Percentiles rank a stretch among this genome's conserved stretches.
These are phyloP conservation scores for Auricularia sp. DNA, from an alignment of 768 basidiomycete genomes.

Conservation along the genomic window DNA sequence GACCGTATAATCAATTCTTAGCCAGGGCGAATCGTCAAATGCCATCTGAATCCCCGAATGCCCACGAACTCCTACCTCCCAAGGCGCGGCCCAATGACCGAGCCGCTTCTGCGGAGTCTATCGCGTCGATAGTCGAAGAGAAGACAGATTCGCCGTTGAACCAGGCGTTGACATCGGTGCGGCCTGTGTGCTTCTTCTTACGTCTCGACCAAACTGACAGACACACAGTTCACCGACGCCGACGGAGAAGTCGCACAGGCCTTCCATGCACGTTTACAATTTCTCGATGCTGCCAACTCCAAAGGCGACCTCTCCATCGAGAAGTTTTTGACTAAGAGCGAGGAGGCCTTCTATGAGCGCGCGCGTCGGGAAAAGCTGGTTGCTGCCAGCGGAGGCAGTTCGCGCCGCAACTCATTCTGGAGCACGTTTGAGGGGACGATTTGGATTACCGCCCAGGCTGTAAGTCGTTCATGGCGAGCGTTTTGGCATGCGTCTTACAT, in stretches of 20 bases:
- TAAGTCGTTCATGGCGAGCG: not conserved
- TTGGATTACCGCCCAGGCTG: not conserved
- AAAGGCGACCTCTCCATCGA: slow-evolving; percentile 89
- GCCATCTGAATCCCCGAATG: slow-evolving; percentile 64
- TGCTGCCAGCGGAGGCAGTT: slow-evolving; percentile 68
- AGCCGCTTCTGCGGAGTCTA: slow-evolving; percentile 80
- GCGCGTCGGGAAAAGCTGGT: slow-evolving; percentile 82
- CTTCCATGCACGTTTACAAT: slow-evolving; percentile 78
- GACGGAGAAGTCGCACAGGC: slow-evolving; percentile 87
- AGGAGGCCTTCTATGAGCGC: slow-evolving; percentile 87
- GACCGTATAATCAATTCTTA: slow-evolving; percentile 63
- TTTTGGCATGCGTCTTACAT: not conserved
- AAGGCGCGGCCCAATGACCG: slow-evolving; percentile 64
- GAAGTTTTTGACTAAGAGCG: slow-evolving; percentile 80
- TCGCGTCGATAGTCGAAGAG: slow-evolving; percentile 84
- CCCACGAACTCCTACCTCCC: slow-evolving; percentile 69
- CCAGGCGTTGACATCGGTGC: slow-evolving; percentile 82
- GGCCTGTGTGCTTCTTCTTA: slow-evolving; percentile 14
- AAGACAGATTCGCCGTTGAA: slow-evolving; percentile 86
- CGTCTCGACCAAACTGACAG: slow-evolving; percentile 2
- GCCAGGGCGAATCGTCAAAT: slow-evolving; percentile 79
- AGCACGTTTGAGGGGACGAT: slow-evolving; percentile 43
- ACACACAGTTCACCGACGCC: slow-evolving; percentile 74
- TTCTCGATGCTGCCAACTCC: slow-evolving; percentile 75
- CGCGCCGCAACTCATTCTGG: slow-evolving; percentile 73